Evolutionary conservation across 768 basidiomycete species (phyloP), one percentile per base, ranked within the genome.

Genomic region (Lyophyllum shimeji): DNA sequence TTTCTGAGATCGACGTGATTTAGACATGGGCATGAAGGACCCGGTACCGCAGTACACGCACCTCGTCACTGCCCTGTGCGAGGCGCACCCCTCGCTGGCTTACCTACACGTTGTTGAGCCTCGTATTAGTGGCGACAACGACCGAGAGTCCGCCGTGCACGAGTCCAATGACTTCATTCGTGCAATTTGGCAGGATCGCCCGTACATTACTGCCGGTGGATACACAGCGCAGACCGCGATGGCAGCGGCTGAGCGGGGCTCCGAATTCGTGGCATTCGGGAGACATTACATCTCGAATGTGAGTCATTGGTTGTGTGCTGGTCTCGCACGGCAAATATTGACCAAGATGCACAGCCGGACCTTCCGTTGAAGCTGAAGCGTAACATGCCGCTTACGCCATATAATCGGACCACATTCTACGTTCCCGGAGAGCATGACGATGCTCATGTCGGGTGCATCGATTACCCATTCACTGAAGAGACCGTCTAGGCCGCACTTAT

Each of bases 1-100:
- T 29, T 29, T 40, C 17, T 40, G 3, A 40, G n/a, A 18, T 13
- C 17, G n/a, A 18, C 39, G 17, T 40, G 1, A 4, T 24, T 1
- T 59, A 77, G 78, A 74, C 43, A 82, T 86, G 82, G 65, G 72
- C 7, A 82, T 83, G 80, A 58, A 63, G 2, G 75, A 87, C 55
- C 85, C 84, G 0, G 68, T 76, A 2, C 81, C 84, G 0, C 80
- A 80, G 8, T 89, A 82, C 70, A 59, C 72, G 0, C 75, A 85
- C 65, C 59, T 87, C 33, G 74, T 81, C 21, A 52, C 68, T 3
- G 53, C 75, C 42, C 56, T 87, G 23, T 69, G 67, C 33, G 54
- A 67, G 17, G 57, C 58, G 7, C 73, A 77, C 60, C 79, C 83
- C 4, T 53, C 76, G 27, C 58, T 76, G 23, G 81, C 82, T 0